Conservation (phyloP, 805 yeast genomes). For the Barnettozyma siamensis region DNA sequence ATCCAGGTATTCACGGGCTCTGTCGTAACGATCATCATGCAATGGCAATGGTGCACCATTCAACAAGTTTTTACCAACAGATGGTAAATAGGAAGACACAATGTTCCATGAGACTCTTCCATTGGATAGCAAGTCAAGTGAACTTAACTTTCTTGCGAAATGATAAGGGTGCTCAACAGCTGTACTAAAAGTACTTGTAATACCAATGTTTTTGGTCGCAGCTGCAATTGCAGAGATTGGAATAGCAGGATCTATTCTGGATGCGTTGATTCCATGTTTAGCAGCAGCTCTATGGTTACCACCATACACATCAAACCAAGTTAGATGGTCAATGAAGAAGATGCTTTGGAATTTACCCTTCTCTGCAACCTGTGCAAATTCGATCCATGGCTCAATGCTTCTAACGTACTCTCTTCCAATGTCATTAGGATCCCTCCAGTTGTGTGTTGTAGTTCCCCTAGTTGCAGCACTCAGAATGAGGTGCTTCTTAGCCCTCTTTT, state of each 20-base stretch:
- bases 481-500: constrained; percentile 13
- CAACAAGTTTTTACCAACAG: constrained; percentile 34
- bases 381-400: constrained; percentile 31
- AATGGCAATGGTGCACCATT: constrained; percentile 32
- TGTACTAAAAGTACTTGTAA: constrained; percentile 39
- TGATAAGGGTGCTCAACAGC: constrained; percentile 38
- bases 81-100: constrained; percentile 37
- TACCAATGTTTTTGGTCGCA: constrained; percentile 33
- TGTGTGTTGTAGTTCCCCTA: constrained; percentile 25
- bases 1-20: constrained; percentile 36
- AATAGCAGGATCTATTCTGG: constrained; percentile 31
- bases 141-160: constrained; percentile 37
- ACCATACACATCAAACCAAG: constrained; percentile 35
- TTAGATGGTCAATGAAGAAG: constrained; percentile 36
- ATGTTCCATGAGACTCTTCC: constrained; percentile 44
- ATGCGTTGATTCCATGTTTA: constrained; percentile 24
- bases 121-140: constrained; percentile 36
- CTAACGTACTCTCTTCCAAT: constrained; percentile 9
- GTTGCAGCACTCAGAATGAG: constrained; percentile 35
- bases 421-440: constrained; percentile 29
- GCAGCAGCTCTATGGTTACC: constrained; percentile 34
- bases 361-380: constrained; percentile 32
- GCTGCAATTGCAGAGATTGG: constrained; percentile 33
- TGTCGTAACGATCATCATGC: constrained; percentile 36
- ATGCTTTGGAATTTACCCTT: constrained; percentile 34